Evolutionary conservation across 768 basidiomycete genomes (phyloP), one percentile per base, ranked within the genome.

Genomic region (Tylopilus sp.): DNA sequence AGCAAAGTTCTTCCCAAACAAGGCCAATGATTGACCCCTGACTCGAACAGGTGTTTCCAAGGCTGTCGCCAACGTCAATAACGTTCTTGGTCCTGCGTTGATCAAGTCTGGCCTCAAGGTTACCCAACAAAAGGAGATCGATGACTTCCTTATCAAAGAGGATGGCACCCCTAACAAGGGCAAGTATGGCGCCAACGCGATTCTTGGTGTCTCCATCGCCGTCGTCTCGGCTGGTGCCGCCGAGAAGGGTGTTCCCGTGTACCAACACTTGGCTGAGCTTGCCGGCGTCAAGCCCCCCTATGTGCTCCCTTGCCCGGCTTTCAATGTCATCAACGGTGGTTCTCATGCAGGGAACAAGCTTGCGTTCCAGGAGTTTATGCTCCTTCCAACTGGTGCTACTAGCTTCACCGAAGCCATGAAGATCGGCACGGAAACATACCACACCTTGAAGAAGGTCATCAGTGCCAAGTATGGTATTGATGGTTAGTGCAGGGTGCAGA

Each of bases 341-440:
- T 98, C 95, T 57, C 97, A 99, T 70, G 97, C 97, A 52, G 97
- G 97, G 45, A 99, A 99, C 82, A 95, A 95, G 75, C 89, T 99
- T 57, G 97, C 97, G 35, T 99, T 98, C 91, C 97, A 99, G 75
- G 97, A 99, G 75, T 99, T 99, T 80, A 98, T 99, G 97, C 81
- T 99, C 61, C 81, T 98, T 57, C 95, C 97, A 56, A 95, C 93
- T 55, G 95, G 95, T 47, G 97, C 97, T 46, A 62, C 78, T 17
- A 80, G 80, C 53, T 99, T 98, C 81, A 85, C 90, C 28, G 95
- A 99, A 79, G 94, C 97, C 51, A 86, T 99, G 86, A 95, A 98
- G 77, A 94, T 95, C 54, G 97, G 97, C 55, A 89, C 95, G 10
- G 97, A 99, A 76, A 95, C 91, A 21, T 97, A 97, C 77, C 94